These are phyloP conservation scores for Protomyces inouyei DNA, from an alignment of 1,139 yeast species.

Conservation along the genomic window DNA sequence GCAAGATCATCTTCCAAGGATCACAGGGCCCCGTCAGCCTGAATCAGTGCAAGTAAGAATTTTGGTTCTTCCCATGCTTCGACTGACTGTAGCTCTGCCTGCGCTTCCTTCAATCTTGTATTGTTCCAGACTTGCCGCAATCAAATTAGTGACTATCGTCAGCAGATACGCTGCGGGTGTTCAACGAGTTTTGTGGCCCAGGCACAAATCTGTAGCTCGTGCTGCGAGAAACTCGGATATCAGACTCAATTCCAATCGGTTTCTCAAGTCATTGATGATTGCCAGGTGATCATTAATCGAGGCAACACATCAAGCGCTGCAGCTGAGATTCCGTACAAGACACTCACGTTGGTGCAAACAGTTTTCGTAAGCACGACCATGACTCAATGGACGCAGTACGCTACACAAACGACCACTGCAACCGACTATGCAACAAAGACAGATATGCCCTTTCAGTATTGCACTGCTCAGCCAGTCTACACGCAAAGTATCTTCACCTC, in stretches of 20 bases:
- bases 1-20: neutral
- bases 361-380: neutral
- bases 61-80: neutral
- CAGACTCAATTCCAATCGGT: neutral
- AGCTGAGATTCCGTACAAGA: neutral
- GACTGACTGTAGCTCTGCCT: neutral
- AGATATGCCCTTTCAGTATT: neutral
- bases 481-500: neutral
- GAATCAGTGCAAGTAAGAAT: conserved; percentile 14
- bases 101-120: conserved; percentile 9
- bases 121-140: conserved; percentile 15
- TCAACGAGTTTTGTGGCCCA: conserved; percentile 3
- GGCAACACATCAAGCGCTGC: conserved; percentile 20
- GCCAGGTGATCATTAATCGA: neutral
- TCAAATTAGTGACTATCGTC: neutral
- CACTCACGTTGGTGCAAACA: neutral
- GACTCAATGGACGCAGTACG: neutral
- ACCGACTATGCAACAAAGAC: neutral
- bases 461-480: neutral
- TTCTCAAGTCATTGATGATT: conserved; percentile 6
- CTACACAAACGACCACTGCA: neutral
- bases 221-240: conserved; percentile 9
- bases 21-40: conserved; percentile 1
- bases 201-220: conserved; percentile 7
- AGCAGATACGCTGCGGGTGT: conserved; percentile 21